Evolutionary conservation across 2,329 filamentous ascomycete species (phyloP), one percentile per base, ranked within the genome.

Genomic region (Neofusicoccum sp.): DNA sequence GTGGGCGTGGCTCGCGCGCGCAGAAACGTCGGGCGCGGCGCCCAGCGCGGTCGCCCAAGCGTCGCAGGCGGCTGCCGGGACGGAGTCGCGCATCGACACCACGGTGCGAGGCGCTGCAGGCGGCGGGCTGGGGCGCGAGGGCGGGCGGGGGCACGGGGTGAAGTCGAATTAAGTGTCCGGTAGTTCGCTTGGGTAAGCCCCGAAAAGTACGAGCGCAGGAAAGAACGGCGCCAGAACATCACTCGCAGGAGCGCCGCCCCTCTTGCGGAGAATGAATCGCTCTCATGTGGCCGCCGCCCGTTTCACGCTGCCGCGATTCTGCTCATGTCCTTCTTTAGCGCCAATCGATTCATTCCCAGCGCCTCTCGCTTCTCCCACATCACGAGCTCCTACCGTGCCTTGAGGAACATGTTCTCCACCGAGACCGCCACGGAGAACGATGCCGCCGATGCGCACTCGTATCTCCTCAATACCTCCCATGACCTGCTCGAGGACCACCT

Each of bases 331-430:
- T 48, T 61, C 59, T 61, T 61, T 61, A 49, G 59, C 43, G 33
- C 31, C 49, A 57, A 61, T 56, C 51, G 41, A 24, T 61, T 61
- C 49, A 49, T 61, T 57, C 43, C 59, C 49, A 61, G 34, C 59
- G 36, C 30, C 33, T 53, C 43, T 45, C 59, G 49, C 28, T 61
- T 61, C 59, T 56, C 59, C 26, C 49, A 31, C 45, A 61, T 61
- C 59, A 61, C 59, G 51, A 61, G 49, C 45, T 48, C 59, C 41
- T 57, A 61, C 43, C 59, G 59, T 38, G 59, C 59, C 59, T 61
- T 61, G 49, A 61, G 43, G 51, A 57, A 57, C 59, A 61, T 61
- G 59, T 61, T 61, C 59, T 54, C 59, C 43, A 56, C 59, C 59
- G 59, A 61, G 34, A 48, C 49, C 40, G 51, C 49, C 59, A 61